Evolutionary conservation across 1,139 yeast species (phyloP), one percentile per base, ranked within the genome.

Genomic region (Geotrichum citri-aurantii): DNA sequence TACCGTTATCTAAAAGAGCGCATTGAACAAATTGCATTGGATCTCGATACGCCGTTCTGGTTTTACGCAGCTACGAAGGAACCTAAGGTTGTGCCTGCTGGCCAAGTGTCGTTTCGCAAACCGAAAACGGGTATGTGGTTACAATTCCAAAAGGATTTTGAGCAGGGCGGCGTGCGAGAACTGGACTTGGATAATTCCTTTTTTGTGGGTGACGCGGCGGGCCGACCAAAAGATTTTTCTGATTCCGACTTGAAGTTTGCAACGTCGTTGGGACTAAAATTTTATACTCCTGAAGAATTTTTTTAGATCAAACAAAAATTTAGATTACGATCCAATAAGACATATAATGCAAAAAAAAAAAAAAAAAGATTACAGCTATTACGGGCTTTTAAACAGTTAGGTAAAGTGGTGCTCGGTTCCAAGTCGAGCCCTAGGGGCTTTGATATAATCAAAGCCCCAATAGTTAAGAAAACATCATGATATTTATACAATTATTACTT

Each of bases 171-270:
- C 2, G 50, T 59, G 42, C 44, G 19, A 7, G 60, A 61, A 23
- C 57, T 84, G 1, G 81, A 80, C 60, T 58, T 71, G 50, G 75
- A 72, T 0, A 65, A 74, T 29, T 81, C 88, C 58, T 81, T 86
- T 63, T 93, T 74, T 69, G 92, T 92, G n/a, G 99, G 99, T 4
- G 99, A 93, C 75, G 98, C 98, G 0, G 98, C 97, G 7, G 99
- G 98, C 0, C 76, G 98, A 57, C 68, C 70, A 1, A 70, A 68
- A 0, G 98, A 92, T 70, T 86, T 85, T 69, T 87, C 92, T 77
- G 92, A 88, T 66, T 80, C 88, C 57, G 98, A 92, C 70, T 72
- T 71, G 63, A 68, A 63, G 60, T 90, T 92, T 76, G 97, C 98
- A 0, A 66, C 75, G 53, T 78, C 75, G 26, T 68, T 80, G 0